Evolutionary conservation across 352 stramenopile species (phyloP), one percentile per base, ranked within the genome.

Genomic region (Phytopythium kandeliae): DNA sequence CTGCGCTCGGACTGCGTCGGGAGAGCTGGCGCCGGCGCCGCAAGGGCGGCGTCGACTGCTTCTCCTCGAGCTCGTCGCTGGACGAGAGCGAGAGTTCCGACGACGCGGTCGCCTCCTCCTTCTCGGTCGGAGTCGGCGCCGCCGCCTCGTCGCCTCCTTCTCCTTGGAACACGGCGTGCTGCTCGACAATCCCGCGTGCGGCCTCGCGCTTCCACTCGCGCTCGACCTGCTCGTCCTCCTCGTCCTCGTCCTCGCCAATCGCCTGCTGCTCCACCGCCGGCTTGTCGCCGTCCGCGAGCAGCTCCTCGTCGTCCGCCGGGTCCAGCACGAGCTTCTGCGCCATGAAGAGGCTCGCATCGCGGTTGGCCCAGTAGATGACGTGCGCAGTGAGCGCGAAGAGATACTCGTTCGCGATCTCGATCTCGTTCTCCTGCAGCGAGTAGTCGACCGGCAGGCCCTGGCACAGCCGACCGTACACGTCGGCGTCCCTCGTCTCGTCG

Each of bases 321-420:
- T 88, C 77, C n/a, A 89, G 49, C 16, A 92, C 80, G 51, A 92
- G 69, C 48, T 97, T 90, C 49, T 92, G 82, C 44, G 88, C 88
- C 25, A 97, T 70, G 62, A 97, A 97, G 16, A 96, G 54, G 67
- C 85, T 96, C 48, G 92, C 77, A 59, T 97, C 90, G 43, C 89
- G 89, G 51, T 96, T 93, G 25, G 65, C 64, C 90, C 90, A 97
- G 62, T 97, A 97, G 44, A 92, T 95, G 47, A 92, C 87, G 67
- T 97, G 90, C 28, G 90, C 87, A 26, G 82, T 94, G 46, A 97
- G 67, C 31, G 90, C 90, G 30, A 96, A 95, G 37, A 97, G 69
- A 61, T 97, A 97, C 65, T 97, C 88, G 65, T 97, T 97, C 11
- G 90, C 85, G 55, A 85, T 96, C 67, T 97, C 90, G 43, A 97